Evolutionary conservation across 139 green algal species (phyloP).

Genomic region (Coelastrella sp.): DNA sequence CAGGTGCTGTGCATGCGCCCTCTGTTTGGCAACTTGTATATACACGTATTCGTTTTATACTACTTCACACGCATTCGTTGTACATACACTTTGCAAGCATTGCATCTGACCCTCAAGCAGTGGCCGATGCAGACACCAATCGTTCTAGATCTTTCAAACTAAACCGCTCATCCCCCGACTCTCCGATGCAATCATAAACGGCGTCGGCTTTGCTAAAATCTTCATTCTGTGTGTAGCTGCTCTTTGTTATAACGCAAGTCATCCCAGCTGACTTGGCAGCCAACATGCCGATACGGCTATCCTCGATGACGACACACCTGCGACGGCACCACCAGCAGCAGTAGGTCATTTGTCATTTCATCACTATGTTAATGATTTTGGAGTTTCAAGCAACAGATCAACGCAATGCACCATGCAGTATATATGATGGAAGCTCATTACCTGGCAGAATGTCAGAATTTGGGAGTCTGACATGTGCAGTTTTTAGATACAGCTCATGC

Average conservation of each 20-base stretch:
- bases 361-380: too few relatives aligned
- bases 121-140: not conserved
- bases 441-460: too few relatives aligned
- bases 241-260: conserved; percentile 90
- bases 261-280: conserved; percentile 97
- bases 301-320: conserved; percentile 94
- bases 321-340: not conserved
- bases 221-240: conserved; percentile 75
- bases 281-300: conserved; percentile 91
- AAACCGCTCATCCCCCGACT: conserved; percentile 83
- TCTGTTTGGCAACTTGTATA: too few relatives aligned
- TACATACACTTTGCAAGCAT: too few relatives aligned
- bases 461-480: too few relatives aligned
- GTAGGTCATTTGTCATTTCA: not conserved
- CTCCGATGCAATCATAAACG: conserved; percentile 90
- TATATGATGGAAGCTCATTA: too few relatives aligned
- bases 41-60: too few relatives aligned
- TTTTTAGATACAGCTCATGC: too few relatives aligned
- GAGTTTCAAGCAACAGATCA: too few relatives aligned
- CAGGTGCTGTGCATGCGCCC: too few relatives aligned
- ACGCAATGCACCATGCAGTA: too few relatives aligned
- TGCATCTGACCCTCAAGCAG: conserved; percentile 60
- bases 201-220: conserved; percentile 75
- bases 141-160: conserved; percentile 71
- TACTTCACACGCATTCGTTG: too few relatives aligned